phyloP scores from a whole-genome alignment of 768 basidiomycete genomes.

The Lentinula raphanica region DNA sequence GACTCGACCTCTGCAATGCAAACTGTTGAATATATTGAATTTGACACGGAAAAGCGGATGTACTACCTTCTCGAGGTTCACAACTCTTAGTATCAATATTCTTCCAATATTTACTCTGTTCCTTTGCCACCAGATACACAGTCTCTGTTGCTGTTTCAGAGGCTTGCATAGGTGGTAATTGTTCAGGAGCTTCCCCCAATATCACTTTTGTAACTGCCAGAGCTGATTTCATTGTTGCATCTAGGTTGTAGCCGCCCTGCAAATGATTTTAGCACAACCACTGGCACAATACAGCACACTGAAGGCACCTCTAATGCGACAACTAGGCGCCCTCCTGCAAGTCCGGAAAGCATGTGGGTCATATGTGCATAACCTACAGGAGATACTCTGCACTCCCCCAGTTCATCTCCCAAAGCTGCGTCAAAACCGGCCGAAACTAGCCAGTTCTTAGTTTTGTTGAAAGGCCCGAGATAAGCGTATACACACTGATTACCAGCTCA shows the following conservation, averaged over 20 bases:
- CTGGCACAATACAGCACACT: not conserved
- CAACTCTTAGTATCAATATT: conserved; percentile 75
- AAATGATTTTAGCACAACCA: not conserved
- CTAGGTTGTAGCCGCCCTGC: conserved; percentile 93
- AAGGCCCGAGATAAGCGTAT: not conserved
- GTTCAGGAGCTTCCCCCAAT: conserved; percentile 83
- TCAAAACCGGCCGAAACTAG: conserved; percentile 97
- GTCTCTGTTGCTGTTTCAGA: conserved; percentile 83
- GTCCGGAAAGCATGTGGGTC: conserved; percentile 91
- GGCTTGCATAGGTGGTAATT: conserved; percentile 67
- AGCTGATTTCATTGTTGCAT: conserved; percentile 83
- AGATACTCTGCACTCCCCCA: conserved; percentile 88
- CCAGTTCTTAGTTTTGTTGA: not conserved
- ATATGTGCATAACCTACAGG: conserved; percentile 96
- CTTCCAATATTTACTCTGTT: conserved; percentile 92
- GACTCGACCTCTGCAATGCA: conserved; percentile 49
- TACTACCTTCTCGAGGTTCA: conserved; percentile 73
- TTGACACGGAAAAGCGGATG: not conserved
- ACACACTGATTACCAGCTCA: conserved; percentile 90
- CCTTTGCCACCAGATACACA: conserved; percentile 78
- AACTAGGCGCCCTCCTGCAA: conserved; percentile 85
- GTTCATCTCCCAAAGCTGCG: conserved; percentile 86
- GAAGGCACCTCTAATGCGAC: conserved; percentile 86
- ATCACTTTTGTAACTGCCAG: conserved; percentile 82
- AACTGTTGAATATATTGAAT: not conserved